Evolutionary conservation across 441 rosid species (phyloP).

Genomic region (Erysimum pusillum): DNA sequence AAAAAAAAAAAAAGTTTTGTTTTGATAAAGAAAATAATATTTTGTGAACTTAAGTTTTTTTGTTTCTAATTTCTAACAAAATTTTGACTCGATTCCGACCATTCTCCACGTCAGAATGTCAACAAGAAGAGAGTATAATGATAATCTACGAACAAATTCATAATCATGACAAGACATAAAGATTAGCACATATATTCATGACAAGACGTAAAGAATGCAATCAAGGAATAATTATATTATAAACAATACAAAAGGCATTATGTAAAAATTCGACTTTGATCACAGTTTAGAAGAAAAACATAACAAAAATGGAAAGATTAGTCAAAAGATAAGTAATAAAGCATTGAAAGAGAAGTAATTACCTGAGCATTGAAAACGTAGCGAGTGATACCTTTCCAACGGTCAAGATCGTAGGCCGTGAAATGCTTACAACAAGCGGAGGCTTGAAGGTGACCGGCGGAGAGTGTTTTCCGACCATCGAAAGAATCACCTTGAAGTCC

Average conservation of each 20-base stretch:
- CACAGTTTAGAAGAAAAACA: slow-evolving; percentile 4
- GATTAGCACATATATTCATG: slow-evolving; percentile 17
- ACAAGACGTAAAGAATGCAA: slow-evolving; percentile 32
- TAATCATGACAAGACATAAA: slow-evolving; percentile 37
- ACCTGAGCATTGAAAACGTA: slow-evolving; percentile 77
- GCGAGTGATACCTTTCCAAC: slow-evolving; percentile 75
- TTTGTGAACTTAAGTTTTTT: not conserved
- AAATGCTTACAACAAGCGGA: slow-evolving; percentile 97
- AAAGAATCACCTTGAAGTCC: slow-evolving; percentile 83
- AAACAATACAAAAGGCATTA: slow-evolving; percentile 16
- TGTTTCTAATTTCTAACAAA: not conserved
- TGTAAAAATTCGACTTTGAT: slow-evolving; percentile 9
- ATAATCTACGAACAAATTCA: not conserved
- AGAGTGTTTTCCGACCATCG: slow-evolving; percentile 59
- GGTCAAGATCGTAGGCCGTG: slow-evolving; percentile 86
- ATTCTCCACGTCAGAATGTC: slow-evolving; percentile 21
- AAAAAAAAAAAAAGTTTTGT: not conserved
- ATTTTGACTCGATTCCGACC: slow-evolving; percentile 1
- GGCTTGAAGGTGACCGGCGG: slow-evolving; percentile 70
- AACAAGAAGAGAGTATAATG: slow-evolving; percentile 21
- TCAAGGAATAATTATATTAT: not conserved
- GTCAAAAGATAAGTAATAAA: slow-evolving; percentile 6
- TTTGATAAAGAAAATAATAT: not conserved
- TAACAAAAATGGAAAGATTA: not conserved
- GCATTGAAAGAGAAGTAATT: slow-evolving; percentile 31